phyloP scores from a whole-genome alignment of 2,329 filamentous ascomycete genomes.

The Dendryphion nanum region DNA sequence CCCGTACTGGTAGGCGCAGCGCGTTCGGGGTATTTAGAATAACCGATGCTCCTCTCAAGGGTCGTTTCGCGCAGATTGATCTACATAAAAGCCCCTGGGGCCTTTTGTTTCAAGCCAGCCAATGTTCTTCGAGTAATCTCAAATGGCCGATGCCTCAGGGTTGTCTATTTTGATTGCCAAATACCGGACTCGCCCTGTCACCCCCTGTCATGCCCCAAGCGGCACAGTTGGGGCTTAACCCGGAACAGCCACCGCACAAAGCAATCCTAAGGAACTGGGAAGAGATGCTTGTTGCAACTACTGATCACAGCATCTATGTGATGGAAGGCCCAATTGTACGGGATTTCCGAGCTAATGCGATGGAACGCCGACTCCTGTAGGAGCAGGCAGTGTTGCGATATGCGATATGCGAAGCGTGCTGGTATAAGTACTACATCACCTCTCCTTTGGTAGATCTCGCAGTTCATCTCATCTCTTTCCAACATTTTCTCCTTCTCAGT shows the following conservation, averaged over 20 bases:
- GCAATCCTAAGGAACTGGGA: conserved; percentile 19
- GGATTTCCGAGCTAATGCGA: too few relatives aligned
- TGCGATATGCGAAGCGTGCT: background rate
- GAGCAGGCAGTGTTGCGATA: too few relatives aligned
- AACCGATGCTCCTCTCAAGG: background rate
- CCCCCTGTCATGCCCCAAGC: background rate
- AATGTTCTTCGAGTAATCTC: too few relatives aligned
- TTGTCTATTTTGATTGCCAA: conserved; percentile 1
- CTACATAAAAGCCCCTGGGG: background rate
- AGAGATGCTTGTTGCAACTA: conserved; percentile 13
- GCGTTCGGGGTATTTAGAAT: conserved; percentile 1
- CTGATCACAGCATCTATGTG: background rate
- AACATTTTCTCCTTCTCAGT: background rate
- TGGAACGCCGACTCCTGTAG: too few relatives aligned
- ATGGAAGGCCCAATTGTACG: too few relatives aligned
- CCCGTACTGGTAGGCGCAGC: background rate
- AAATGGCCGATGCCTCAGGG: too few relatives aligned
- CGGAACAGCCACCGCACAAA: conserved; percentile 6
- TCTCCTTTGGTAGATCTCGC: background rate
- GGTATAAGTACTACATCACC: background rate
- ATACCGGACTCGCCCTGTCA: conserved; percentile 1
- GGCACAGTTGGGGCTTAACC: background rate
- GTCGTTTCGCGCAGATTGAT: conserved; percentile 1
- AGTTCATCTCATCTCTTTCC: background rate
- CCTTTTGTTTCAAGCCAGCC: background rate